These are phyloP conservation scores for Epichloe baconii DNA, from an alignment of 2,329 filamentous ascomycete genomes.

Conservation along the genomic window DNA sequence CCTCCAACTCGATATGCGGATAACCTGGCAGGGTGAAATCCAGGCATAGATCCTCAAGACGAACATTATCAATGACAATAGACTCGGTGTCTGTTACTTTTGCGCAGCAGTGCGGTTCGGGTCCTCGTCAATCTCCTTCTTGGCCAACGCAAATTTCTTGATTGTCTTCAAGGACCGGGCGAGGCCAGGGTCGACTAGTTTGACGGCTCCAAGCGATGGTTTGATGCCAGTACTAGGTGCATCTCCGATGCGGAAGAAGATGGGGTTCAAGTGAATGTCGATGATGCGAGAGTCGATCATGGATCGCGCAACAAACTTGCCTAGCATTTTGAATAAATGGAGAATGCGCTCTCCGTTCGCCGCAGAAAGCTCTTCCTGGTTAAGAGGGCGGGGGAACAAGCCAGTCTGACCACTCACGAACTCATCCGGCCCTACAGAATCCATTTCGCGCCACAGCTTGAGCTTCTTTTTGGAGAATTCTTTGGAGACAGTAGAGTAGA, in stretches of 20 bases:
- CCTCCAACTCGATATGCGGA: slow-evolving; percentile 68
- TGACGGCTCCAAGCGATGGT: slow-evolving; percentile 79
- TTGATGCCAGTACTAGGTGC: slow-evolving; percentile 47
- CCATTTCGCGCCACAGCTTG: slow-evolving; percentile 90
- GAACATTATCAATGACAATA: slow-evolving; percentile 62
- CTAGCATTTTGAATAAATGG: slow-evolving; percentile 81
- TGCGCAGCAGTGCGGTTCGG: slow-evolving; percentile 49
- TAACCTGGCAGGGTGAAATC: slow-evolving; percentile 95
- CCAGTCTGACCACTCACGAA: slow-evolving; percentile 77
- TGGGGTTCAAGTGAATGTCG: slow-evolving; percentile 92
- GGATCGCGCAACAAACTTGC: slow-evolving; percentile 92
- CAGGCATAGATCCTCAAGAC: slow-evolving; percentile 74
- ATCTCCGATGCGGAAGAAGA: slow-evolving; percentile 90
- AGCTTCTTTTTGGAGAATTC: slow-evolving; percentile 97
- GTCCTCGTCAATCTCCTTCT: slow-evolving; percentile 70
- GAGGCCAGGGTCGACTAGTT: slow-evolving; percentile 74
- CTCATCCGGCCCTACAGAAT: slow-evolving; percentile 57
- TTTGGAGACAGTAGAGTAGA: slow-evolving; percentile 93
- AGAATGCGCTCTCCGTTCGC: slow-evolving; percentile 80
- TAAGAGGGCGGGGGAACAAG: slow-evolving; percentile 90
- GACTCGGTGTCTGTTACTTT: slow-evolving; percentile 53
- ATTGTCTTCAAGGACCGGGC: slow-evolving; percentile 76
- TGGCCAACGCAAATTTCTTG: slow-evolving; percentile 73
- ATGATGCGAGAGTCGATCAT: slow-evolving; percentile 99
- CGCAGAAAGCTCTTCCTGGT: slow-evolving; percentile 56